These are phyloP conservation scores for Wickerhamiella siamensis DNA, from an alignment of 805 yeast genomes.

Conservation along the genomic window DNA sequence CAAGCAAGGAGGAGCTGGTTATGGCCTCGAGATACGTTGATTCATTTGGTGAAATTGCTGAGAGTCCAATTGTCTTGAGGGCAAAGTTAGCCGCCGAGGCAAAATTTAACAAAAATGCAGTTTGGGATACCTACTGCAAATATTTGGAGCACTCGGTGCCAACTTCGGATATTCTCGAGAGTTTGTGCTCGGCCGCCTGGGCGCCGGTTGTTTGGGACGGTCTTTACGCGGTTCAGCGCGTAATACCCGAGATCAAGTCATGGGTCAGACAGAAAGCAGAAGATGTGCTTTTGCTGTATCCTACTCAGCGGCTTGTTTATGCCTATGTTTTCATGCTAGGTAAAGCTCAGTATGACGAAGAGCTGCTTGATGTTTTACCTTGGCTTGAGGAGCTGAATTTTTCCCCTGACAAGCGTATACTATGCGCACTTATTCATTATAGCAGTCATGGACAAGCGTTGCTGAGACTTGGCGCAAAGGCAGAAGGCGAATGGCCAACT, in stretches of 20 bases:
- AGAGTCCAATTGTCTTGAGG: conserved; percentile 16
- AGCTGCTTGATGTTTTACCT: conserved; percentile 35
- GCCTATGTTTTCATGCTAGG: conserved; percentile 39
- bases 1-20: not conserved
- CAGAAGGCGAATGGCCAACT: conserved; percentile 22
- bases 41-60: conserved; percentile 1
- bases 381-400: conserved; percentile 40
- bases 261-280: conserved; percentile 28
- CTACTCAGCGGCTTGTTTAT: conserved; percentile 36
- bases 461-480: conserved; percentile 16
- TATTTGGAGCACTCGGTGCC: conserved; percentile 17
- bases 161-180: conserved; percentile 24
- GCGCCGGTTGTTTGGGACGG: conserved; percentile 33
- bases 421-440: conserved; percentile 28
- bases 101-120: conserved; percentile 8
- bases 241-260: conserved; percentile 40
- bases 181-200: conserved; percentile 38
- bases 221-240: conserved; percentile 43
- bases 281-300: conserved; percentile 27
- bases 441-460: conserved; percentile 22
- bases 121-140: conserved; percentile 25
- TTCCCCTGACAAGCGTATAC: conserved; percentile 29
- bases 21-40: not conserved
- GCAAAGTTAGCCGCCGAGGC: conserved; percentile 22
- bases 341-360: conserved; percentile 33